These are phyloP conservation scores for Russula emetica DNA, from an alignment of 768 basidiomycete species.

Conservation along the genomic window DNA sequence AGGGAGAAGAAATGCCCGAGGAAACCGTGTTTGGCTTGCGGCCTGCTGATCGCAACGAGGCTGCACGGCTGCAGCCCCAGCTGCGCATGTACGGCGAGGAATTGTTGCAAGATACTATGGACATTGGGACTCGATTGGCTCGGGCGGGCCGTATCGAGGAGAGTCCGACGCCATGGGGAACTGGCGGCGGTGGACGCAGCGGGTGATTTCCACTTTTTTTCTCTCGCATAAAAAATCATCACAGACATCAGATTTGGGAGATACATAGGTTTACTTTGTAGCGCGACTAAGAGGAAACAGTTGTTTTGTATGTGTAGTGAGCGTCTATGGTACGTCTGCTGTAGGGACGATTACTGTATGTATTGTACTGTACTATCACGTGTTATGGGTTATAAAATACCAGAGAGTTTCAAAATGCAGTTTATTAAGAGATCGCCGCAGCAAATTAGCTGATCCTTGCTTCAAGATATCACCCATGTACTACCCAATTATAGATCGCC, in stretches of 20 bases:
- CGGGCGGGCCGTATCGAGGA: conserved; percentile 51
- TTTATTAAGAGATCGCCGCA: too few relatives aligned
- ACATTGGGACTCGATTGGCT: conserved; percentile 51
- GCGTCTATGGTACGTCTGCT: neutral
- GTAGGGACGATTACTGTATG: too few relatives aligned
- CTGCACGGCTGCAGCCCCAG: conserved; percentile 26
- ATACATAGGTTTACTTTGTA: neutral
- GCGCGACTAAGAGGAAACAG: neutral
- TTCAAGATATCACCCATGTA: too few relatives aligned
- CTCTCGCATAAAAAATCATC: neutral
- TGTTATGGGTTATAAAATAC: too few relatives aligned
- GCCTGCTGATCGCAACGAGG: conserved; percentile 43
- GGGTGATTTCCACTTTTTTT: neutral
- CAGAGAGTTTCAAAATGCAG: too few relatives aligned
- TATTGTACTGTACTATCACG: too few relatives aligned
- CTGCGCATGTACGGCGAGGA: conserved; percentile 61
- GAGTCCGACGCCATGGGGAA: conserved; percentile 55
- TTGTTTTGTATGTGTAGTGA: neutral
- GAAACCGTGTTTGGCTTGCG: conserved; percentile 72
- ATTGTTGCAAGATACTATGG: conserved; percentile 59
- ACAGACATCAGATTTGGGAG: neutral
- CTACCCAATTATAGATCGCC: too few relatives aligned
- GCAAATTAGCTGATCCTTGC: too few relatives aligned
- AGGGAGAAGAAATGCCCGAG: conserved; percentile 41
- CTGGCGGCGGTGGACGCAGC: neutral